Conservation (phyloP, 768 basidiomycete genomes). For the Boletales sp. region DNA sequence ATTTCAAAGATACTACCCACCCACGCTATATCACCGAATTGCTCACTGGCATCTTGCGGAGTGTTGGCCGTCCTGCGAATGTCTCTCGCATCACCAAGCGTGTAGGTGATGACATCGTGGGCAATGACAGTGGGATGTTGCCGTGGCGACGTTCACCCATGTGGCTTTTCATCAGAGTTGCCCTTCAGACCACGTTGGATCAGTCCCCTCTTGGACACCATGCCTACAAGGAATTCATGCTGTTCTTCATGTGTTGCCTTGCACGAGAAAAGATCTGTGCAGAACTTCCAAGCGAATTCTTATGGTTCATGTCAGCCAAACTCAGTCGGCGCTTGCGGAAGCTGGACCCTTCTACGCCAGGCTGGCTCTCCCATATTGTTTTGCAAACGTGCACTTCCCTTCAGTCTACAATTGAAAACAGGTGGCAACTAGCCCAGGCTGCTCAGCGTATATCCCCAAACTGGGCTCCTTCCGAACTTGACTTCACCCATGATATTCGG, state of each 20-base stretch:
- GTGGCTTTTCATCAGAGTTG: slow-evolving; percentile 35
- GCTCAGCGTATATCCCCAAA: slow-evolving; percentile 19
- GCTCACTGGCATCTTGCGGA: slow-evolving; percentile 41
- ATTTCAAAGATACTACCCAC: slow-evolving; percentile 25
- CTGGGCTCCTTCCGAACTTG: slow-evolving; percentile 29
- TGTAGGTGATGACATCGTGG: slow-evolving; percentile 30
- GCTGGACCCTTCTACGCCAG: slow-evolving; percentile 19
- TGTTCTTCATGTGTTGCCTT: slow-evolving; percentile 34
- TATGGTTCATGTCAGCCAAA: slow-evolving; percentile 29
- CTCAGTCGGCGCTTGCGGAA: slow-evolving; percentile 24
- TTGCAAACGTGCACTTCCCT: slow-evolving; percentile 28
- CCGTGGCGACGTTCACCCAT: slow-evolving; percentile 38
- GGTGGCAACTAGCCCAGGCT: slow-evolving; percentile 33
- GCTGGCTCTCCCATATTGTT: slow-evolving; percentile 37
- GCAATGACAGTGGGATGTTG: slow-evolving; percentile 1
- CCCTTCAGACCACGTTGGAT: slow-evolving; percentile 30
- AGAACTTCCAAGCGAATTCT: slow-evolving; percentile 22
- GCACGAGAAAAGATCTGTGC: slow-evolving; percentile 17
- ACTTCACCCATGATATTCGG: slow-evolving; percentile 28
- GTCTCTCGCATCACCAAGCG: slow-evolving; percentile 30
- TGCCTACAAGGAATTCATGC: slow-evolving; percentile 47
- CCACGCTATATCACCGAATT: slow-evolving; percentile 46
- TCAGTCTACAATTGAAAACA: slow-evolving; percentile 21
- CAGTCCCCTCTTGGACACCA: slow-evolving; percentile 1
- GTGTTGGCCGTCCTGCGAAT: slow-evolving; percentile 20